phyloP scores from a whole-genome alignment of 1,284 basidiomycete genomes.

The Phylloporus sp. region DNA sequence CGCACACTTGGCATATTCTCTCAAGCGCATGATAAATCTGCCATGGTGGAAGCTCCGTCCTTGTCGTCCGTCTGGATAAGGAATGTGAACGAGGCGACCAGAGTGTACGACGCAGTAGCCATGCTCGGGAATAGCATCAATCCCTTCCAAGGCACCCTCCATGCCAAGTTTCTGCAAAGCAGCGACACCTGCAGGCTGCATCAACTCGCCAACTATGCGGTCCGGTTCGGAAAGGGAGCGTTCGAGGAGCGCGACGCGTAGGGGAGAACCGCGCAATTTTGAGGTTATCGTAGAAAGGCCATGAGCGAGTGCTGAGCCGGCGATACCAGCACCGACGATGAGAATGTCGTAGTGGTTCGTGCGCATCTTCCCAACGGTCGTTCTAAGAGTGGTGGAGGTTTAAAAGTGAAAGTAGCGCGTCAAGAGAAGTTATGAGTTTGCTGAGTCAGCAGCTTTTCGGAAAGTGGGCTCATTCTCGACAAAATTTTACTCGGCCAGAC shows the following conservation, averaged over 20 bases:
- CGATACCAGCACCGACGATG: slow-evolving; percentile 91
- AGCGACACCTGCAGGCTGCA: slow-evolving; percentile 92
- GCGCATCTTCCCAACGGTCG: slow-evolving; percentile 25
- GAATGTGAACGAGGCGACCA: slow-evolving; percentile 80
- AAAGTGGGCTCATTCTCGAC: slow-evolving; percentile 16
- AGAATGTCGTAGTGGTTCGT: slow-evolving; percentile 71
- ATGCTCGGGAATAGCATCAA: slow-evolving; percentile 85
- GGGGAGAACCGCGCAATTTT: slow-evolving; percentile 57
- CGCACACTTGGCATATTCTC: slow-evolving; percentile 70
- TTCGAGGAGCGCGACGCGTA: slow-evolving; percentile 86
- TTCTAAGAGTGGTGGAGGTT: slow-evolving; percentile 5
- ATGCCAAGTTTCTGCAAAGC: slow-evolving; percentile 84
- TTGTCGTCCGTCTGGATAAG: slow-evolving; percentile 80
- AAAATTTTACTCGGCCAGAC: neutral
- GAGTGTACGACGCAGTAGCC: slow-evolving; percentile 89
- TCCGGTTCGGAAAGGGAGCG: slow-evolving; percentile 92
- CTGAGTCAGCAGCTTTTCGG: slow-evolving; percentile 30
- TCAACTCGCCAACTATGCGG: slow-evolving; percentile 95
- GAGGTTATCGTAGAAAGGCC: slow-evolving; percentile 63
- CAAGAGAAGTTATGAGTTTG: neutral
- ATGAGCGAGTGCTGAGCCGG: slow-evolving; percentile 80
- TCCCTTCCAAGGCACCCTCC: slow-evolving; percentile 78
- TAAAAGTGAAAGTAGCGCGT: neutral
- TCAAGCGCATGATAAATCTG: slow-evolving; percentile 85
- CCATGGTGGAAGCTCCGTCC: slow-evolving; percentile 95